Evolutionary conservation across 2,329 filamentous ascomycete species (phyloP), one percentile per base, ranked within the genome.

Genomic region (Fusarium verticillioides): DNA sequence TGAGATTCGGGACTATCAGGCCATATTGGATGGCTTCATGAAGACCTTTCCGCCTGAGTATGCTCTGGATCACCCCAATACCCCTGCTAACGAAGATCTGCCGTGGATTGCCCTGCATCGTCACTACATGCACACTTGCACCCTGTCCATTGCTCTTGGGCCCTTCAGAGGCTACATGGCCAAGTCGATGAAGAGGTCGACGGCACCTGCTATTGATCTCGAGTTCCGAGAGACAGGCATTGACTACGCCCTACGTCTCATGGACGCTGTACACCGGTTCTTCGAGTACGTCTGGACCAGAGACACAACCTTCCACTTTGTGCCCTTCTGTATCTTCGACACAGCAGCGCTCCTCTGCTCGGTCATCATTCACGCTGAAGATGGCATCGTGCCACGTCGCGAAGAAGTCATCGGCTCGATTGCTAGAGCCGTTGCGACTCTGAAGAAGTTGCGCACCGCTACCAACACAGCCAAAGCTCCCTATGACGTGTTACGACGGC

Each of bases 241-340:
- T 9, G 66, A 70, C 9, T 69, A 69, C 2, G 66, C 66, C 3
- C 28, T 69, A 5, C 52, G 47, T 7, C 60, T 69, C 8, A 59
- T 69, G 60, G 60, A 53, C 0, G 66, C 66, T 9, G 66, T 69
- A 0, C 66, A 69, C 3, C 59, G 59, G 2, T 69, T 69, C 37
- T 69, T 69, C 5, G 66, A 69, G n/a, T 69, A 69, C 3, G 66
- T 69, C 5, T 69, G 66, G 66, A 69, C 66, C 11, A 64, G 66
- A 28, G 66, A 69, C 9, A 70, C 66, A 2, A 69, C 66, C 2
- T 69, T 69, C 40, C 66, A 69, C 21, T 69, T 69, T 1, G 66
- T 69, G 3, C 66, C 66, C 1, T 69, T 69, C 21, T 69, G 66
- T 3, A 69, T 69, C 19, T 69, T 69, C 19, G 66, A 69, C 11